Percentiles rank a stretch among this genome's conserved stretches.
These are phyloP conservation scores for Gossypium sturtianum DNA, from an alignment of 345 rosid species.

Conservation along the genomic window DNA sequence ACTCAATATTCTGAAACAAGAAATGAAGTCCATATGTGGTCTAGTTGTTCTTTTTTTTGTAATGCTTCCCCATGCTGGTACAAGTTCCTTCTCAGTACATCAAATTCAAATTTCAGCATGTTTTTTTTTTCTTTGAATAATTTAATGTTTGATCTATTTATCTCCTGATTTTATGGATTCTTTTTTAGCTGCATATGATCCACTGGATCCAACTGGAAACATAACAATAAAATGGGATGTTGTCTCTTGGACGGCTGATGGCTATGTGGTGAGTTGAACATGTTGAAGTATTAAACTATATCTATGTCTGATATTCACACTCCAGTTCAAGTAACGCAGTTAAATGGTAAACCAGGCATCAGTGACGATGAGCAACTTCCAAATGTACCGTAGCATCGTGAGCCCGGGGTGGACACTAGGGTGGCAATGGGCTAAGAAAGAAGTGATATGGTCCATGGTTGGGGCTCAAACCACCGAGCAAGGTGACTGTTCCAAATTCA, in stretches of 20 bases:
- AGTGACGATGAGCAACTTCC: conserved; percentile 66
- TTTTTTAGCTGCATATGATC: conserved; percentile 57
- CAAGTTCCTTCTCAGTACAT: background rate
- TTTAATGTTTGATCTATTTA: background rate
- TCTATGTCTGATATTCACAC: background rate
- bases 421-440: conserved; percentile 80
- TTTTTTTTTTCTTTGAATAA: background rate
- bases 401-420: conserved; percentile 82
- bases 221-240: conserved; percentile 82
- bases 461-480: conserved; percentile 84
- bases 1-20: conserved; percentile 1
- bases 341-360: conserved; percentile 39
- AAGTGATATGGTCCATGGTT: conserved; percentile 73
- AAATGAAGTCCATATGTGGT: conserved; percentile 22
- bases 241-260: conserved; percentile 70
- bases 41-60: conserved; percentile 21
- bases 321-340: no score
- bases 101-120: conserved; percentile 3
- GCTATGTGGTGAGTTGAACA: conserved; percentile 54
- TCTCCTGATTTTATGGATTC: background rate
- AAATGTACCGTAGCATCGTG: conserved; percentile 55
- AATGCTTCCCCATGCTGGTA: conserved; percentile 37
- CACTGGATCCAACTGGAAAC: conserved; percentile 72
- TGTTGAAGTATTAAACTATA: background rate
- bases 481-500: conserved; percentile 87